A percentile compares a stretch with the other conserved stretches of the same genome.
These are phyloP conservation scores for Corynascus novoguineensis DNA, from an alignment of 495 filamentous ascomycete genomes.

Conservation along the genomic window DNA sequence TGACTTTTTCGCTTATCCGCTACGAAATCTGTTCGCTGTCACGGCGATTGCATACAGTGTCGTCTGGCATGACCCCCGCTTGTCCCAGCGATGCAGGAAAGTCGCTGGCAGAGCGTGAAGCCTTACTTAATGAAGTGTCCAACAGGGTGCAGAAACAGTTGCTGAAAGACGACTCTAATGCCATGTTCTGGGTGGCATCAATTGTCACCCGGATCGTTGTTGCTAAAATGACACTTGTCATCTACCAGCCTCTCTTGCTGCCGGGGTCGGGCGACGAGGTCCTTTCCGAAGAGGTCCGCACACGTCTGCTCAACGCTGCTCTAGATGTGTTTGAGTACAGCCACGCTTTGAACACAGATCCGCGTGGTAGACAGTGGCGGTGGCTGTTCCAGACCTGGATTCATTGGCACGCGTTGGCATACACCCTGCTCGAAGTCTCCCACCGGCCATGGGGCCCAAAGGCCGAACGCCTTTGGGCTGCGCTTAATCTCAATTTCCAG, in stretches of 20 bases:
- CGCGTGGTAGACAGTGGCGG: conserved; percentile 59
- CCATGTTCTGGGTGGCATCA: conserved; percentile 65
- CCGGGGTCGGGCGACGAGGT: conserved; percentile 37
- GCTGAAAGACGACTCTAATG: conserved; percentile 52
- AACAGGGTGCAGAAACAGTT: conserved; percentile 62
- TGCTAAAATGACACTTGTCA: conserved; percentile 52
- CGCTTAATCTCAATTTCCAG: conserved; percentile 57
- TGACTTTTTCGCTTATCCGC: conserved; percentile 70
- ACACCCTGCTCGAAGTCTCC: conserved; percentile 70
- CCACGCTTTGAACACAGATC: conserved; percentile 55
- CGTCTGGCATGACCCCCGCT: conserved; percentile 28
- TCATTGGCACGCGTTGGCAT: conserved; percentile 77
- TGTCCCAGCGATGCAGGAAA: conserved; percentile 24
- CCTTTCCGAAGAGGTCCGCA: conserved; percentile 54
- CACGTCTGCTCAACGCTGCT: conserved; percentile 67
- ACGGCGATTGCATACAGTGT: conserved; percentile 36
- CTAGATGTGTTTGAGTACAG: conserved; percentile 73
- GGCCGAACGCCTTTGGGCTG: conserved; percentile 77
- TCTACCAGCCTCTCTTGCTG: conserved; percentile 48
- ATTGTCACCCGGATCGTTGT: conserved; percentile 64
- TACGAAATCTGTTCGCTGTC: conserved; percentile 54
- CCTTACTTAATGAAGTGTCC: conserved; percentile 59
- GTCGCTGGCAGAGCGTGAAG: conserved; percentile 54
- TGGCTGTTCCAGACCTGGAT: conserved; percentile 81
- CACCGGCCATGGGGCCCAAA: conserved; percentile 59